A percentile compares a stretch with the other conserved stretches of the same genome.
Conservation (phyloP, 441 rosid genomes). For the Capsella rubella region DNA sequence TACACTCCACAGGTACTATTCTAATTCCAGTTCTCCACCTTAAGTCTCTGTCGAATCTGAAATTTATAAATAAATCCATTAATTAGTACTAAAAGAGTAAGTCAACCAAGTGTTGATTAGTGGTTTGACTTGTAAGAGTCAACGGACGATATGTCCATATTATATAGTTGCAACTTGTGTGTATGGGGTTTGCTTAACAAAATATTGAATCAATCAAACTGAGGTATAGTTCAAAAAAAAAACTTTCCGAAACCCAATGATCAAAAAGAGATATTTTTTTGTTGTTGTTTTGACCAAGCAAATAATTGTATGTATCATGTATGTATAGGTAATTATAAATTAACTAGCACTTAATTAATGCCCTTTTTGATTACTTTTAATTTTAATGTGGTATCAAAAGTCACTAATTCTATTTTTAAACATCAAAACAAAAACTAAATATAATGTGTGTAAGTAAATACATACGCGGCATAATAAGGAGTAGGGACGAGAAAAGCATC, state of each 20-base stretch:
- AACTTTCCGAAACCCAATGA: neutral
- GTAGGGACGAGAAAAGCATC: constrained; percentile 68
- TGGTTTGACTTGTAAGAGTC: constrained; percentile 27
- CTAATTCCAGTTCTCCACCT: constrained; percentile 64
- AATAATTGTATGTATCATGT: neutral
- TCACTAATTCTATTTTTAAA: neutral
- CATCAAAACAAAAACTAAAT: neutral
- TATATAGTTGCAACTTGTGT: neutral
- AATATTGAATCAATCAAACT: constrained; percentile 25
- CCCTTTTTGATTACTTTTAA: neutral
- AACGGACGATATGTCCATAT: neutral
- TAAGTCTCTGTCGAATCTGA: constrained; percentile 64
- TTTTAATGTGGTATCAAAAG: neutral
- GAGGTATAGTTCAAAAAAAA: neutral
- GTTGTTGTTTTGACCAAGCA: constrained; percentile 16
- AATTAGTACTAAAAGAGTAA: constrained; percentile 18
- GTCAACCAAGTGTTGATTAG: constrained; percentile 34
- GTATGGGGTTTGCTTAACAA: constrained; percentile 20
- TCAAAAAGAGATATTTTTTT: neutral
- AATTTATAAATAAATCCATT: neutral
- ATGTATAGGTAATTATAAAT: neutral
- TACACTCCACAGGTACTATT: constrained; percentile 54
- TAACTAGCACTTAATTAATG: neutral
- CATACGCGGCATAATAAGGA: constrained; percentile 68
- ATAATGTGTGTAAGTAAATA: neutral